These are phyloP conservation scores for Fusarium pininemorale DNA, from an alignment of 2,329 filamentous ascomycete genomes.

Conservation along the genomic window DNA sequence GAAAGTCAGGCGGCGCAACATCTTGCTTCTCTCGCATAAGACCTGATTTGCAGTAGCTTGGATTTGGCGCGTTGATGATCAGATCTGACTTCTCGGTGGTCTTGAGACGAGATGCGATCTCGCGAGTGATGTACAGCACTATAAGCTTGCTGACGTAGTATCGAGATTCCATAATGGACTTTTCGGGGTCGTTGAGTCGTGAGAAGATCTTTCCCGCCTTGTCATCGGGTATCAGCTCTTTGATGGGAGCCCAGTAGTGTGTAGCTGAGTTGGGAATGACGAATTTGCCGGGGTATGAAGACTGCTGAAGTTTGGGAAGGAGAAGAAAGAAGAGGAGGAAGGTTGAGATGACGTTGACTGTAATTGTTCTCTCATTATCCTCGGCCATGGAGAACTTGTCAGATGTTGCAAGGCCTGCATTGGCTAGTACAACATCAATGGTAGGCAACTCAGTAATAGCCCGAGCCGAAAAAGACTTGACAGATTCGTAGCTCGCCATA, in stretches of 20 bases:
- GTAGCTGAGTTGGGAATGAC: slow-evolving; percentile 37
- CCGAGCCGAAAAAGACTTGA: slow-evolving; percentile 50
- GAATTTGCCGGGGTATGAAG: slow-evolving; percentile 19
- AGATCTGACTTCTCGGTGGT: slow-evolving; percentile 10
- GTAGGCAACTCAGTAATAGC: slow-evolving; percentile 44
- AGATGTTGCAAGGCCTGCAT: slow-evolving; percentile 52
- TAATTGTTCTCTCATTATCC: slow-evolving; percentile 60
- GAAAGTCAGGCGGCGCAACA: slow-evolving; percentile 14
- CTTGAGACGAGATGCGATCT: slow-evolving; percentile 36
- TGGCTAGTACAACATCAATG: slow-evolving; percentile 57
- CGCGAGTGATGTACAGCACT: slow-evolving; percentile 44
- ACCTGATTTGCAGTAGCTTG: slow-evolving; percentile 52
- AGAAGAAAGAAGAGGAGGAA: slow-evolving; percentile 37
- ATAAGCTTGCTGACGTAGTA: slow-evolving; percentile 48
- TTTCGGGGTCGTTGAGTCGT: slow-evolving; percentile 43
- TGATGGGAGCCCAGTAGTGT: slow-evolving; percentile 39
- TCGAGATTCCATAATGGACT: slow-evolving; percentile 40
- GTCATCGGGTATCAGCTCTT: slow-evolving; percentile 29
- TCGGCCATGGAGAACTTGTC: slow-evolving; percentile 49
- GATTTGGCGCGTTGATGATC: slow-evolving; percentile 53
- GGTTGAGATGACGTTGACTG: slow-evolving; percentile 41
- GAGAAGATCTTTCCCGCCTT: slow-evolving; percentile 37
- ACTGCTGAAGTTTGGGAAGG: slow-evolving; percentile 40
- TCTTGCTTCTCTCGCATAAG: slow-evolving; percentile 31
- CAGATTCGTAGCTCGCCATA: slow-evolving; percentile 56